Evolutionary conservation across 2,329 filamentous ascomycete genomes (phyloP), one percentile per base, ranked within the genome.

Genomic region (Tolypocladium ovalisporum): DNA sequence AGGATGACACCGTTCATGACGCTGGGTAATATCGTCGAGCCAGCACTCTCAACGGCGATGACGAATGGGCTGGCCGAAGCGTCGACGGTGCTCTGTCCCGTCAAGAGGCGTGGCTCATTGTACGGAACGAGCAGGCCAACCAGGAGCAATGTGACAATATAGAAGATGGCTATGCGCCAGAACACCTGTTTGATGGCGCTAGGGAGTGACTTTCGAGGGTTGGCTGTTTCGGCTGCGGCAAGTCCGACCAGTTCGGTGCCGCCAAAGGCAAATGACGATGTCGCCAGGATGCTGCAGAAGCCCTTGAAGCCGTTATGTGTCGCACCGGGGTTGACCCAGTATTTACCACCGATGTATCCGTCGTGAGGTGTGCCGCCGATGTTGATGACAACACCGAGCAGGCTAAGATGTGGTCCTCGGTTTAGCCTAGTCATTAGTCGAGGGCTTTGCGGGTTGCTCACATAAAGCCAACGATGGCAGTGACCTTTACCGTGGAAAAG

Each of bases 1-100:
- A 97, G 84, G 69, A 97, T 96, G 60, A 97, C 90, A n/a, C 84
- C 85, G 71, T 97, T 97, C 88, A 97, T 95, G 56, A 97, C 81
- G 0, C 88, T 92, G 2, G 90, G 90, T 3, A 97, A 80, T 2
- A 87, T 86, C 47, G 82, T 75, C 65, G 97, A 95, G 12, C 89
- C 87, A 1, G 91, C 90, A 61, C 90, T 87, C 62, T 88, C 78
- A 64, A 96, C 96, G 61, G 92, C 90, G 65, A 97, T 95, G 65
- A 97, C 92, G 70, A 97, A 97, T 1, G 93, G 93, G 2, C 90
- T 96, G 1, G 90, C 88, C 29, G 84, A 83, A 47, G 86, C 83
- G 68, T 91, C 83, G 54, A 81, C 81, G n/a, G 77, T 76, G 57
- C 70, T 75, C 47, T 79, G 77, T 37, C 75, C 75, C 9, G 73